phyloP scores from a whole-genome alignment of 2,329 filamentous ascomycete species.

The Tricladium varicosporioides region DNA sequence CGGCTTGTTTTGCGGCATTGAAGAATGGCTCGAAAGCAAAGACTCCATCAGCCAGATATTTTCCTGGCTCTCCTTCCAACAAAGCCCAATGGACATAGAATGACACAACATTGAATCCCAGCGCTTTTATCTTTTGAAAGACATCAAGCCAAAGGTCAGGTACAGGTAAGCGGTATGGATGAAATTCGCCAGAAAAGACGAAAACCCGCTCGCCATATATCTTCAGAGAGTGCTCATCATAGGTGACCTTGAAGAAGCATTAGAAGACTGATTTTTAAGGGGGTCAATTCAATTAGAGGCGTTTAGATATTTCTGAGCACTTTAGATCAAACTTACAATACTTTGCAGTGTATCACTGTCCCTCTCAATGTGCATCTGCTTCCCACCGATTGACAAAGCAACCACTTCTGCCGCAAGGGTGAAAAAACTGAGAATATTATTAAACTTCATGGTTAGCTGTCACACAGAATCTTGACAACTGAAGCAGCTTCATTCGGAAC shows the following conservation, averaged over 20 bases:
- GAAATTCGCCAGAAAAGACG: slow-evolving; percentile 62
- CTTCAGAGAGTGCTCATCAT: slow-evolving; percentile 62
- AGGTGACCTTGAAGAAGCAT: slow-evolving; percentile 46
- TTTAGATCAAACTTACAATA: slow-evolving; percentile 43
- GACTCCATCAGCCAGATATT: slow-evolving; percentile 68
- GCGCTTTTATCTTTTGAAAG: slow-evolving; percentile 78
- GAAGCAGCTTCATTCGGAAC: not conserved
- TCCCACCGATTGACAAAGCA: slow-evolving; percentile 48
- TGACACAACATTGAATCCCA: slow-evolving; percentile 77
- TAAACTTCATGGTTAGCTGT: slow-evolving; percentile 38
- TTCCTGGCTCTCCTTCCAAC: slow-evolving; percentile 68
- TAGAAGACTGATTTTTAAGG: not conserved
- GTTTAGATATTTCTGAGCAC: not conserved
- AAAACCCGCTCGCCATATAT: slow-evolving; percentile 61
- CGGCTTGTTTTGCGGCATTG: slow-evolving; percentile 67
- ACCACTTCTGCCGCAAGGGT: slow-evolving; percentile 43
- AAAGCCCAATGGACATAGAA: slow-evolving; percentile 81
- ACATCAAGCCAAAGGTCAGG: slow-evolving; percentile 66
- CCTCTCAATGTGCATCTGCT: slow-evolving; percentile 47
- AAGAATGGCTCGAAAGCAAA: slow-evolving; percentile 75
- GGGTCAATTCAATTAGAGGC: not conserved
- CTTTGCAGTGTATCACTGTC: slow-evolving; percentile 52
- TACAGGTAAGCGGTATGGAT: slow-evolving; percentile 61
- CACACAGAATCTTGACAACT: not conserved
- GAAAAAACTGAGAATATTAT: slow-evolving; percentile 32